Evolutionary conservation across 1,284 basidiomycete genomes (phyloP), one percentile per base, ranked within the genome.

Genomic region (Rhodotorula sp.): DNA sequence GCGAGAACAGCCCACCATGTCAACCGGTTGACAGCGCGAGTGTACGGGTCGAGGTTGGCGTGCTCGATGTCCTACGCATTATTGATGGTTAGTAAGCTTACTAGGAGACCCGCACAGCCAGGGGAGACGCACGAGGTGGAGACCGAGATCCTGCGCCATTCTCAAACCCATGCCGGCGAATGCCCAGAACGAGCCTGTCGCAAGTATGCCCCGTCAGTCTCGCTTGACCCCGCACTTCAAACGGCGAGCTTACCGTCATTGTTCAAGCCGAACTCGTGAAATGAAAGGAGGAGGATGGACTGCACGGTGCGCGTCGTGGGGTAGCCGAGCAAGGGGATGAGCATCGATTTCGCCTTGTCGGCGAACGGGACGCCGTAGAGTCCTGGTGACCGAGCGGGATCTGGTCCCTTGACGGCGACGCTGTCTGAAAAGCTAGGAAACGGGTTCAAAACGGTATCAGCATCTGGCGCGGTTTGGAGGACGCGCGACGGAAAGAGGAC

Each of bases 141-240:
- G 47, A 3, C 63, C 63, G 31, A 64, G 63, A 21, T 64, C 63
- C 18, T 64, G 63, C 28, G 63, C 63, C 63, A 64, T 64, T 31
- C 55, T 26, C 45, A 64, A 14, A 15, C 55, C 55, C 45, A 64
- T 64, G 7, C 61, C 61, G 31, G 38, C 28, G 45, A 48, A 58
- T 19, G 23, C 49, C 63, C 63, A 64, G 48, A 64, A 58, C 2
- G 45, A 31, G 26, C 54, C 54, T 55, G n/a, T 7, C 38, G 38
- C 38, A 43, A 43, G 10, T 8, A 43, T 12, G 38, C 10, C 38
- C 38, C 38, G 38, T 43, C 38, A 43, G 38, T 43, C 38, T 43
- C 10, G 38, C 38, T 43, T 12, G 38, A 12, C 52, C 52, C n/a
- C n/a, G 52, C n/a, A 15, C 52, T 15, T n/a, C 7, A 5, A 21